Evolutionary conservation across 176 grass and related monocot genomes (phyloP), one percentile per base, ranked within the genome.

Genomic region (Aechmea fasciata): DNA sequence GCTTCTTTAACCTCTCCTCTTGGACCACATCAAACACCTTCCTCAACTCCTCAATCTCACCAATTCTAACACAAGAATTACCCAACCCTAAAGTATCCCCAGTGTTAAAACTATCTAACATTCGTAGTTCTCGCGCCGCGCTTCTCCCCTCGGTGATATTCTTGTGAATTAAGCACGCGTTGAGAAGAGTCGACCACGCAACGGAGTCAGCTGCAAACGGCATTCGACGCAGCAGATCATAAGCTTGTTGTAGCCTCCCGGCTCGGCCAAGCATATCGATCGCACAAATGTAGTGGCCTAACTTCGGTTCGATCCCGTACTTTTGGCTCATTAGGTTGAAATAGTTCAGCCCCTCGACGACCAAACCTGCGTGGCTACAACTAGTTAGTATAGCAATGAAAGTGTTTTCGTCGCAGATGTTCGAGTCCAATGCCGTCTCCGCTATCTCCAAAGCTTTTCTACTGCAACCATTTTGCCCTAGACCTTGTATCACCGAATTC

Each of bases 401-500:
- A 11, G 84, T 91, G 75, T 70, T 87, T 13, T 20, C 15, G 49
- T 87, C 79, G 69, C 76, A 76, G 55, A 73, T 67, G 20, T 72
- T 64, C 29, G 71, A 67, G 10, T 48, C 57, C 66, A 87, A 65
- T 0, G 88, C 81, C 4, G 15, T 22, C 69, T 84, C 75, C 22
- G 71, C 72, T 5, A 52, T 22, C 19, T 71, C 29, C 75, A 79
- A 49, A 10, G 88, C 84, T 71, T 25, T 79, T 54, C 25, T 71
- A 14, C 71, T 68, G 19, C 52, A 65, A 13, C 84, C 75, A 23
- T 91, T 91, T 77, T 87, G 68, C 48, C 81, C 88, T 17, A 91
- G 78, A 53, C 81, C 88, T 63, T 84, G 88, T 67, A 91, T 79
- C 71, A 67, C 75, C 11, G 84, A 61, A 66, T 91, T 91, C 88